Conservation (phyloP, 1,284 basidiomycete species). For the Malassezia cuniculi region DNA sequence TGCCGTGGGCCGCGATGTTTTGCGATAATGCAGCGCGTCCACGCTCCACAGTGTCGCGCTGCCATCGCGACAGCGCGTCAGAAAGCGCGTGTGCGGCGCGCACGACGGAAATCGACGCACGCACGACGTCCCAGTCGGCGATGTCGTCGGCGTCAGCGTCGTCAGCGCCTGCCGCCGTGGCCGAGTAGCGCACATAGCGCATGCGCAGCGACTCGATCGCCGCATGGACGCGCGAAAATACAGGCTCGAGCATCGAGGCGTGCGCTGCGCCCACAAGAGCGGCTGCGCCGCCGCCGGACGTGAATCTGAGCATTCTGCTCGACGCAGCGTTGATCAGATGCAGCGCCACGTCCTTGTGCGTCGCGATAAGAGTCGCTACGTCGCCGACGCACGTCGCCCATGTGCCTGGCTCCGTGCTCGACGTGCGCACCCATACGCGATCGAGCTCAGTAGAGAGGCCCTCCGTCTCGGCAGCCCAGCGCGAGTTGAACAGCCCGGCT, state of each 20-base stretch:
- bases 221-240: conserved; percentile 1
- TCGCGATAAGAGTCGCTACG: conserved; percentile 1
- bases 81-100: background rate
- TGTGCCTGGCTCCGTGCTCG: background rate
- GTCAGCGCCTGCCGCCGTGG: background rate
- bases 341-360: background rate
- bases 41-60: background rate
- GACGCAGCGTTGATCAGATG: background rate
- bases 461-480: background rate
- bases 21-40: background rate
- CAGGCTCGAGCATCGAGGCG: background rate
- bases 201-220: conserved; percentile 3
- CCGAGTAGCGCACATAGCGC: conserved; percentile 3
- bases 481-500: background rate
- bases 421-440: conserved; percentile 5
- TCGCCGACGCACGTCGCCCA: conserved; percentile 3
- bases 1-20: background rate
- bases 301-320: conserved; percentile 1
- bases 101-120: conserved; percentile 4
- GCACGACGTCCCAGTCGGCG: conserved; percentile 13
- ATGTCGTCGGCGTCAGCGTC: conserved; percentile 1
- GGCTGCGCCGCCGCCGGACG: background rate
- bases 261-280: conserved; percentile 1
- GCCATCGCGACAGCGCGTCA: background rate
- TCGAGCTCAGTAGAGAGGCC: conserved; percentile 6